Conservation (phyloP, 352 stramenopile genomes). For the Blastocystis sp. region DNA sequence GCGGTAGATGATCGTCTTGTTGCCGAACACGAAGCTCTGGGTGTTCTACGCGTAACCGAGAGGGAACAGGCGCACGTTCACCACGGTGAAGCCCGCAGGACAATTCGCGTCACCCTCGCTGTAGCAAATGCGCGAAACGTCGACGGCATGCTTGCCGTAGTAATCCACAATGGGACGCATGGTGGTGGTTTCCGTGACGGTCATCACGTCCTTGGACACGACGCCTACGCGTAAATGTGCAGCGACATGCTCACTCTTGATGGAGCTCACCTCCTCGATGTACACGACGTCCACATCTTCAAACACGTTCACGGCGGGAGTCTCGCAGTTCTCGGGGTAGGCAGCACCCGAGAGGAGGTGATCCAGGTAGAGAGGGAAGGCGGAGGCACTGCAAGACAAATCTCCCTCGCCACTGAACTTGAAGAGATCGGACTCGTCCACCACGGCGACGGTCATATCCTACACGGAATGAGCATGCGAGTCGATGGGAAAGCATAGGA, state of each 20-base stretch:
- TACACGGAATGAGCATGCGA: constrained; percentile 12
- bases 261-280: constrained; percentile 29
- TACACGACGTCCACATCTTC: constrained; percentile 31
- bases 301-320: constrained; percentile 46
- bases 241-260: background rate
- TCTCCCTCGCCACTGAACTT: background rate
- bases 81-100: background rate
- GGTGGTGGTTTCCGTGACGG: background rate
- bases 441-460: constrained; percentile 5
- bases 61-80: background rate
- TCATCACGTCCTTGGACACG: background rate
- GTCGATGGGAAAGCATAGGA: background rate
- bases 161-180: background rate
- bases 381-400: constrained; percentile 31
- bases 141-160: background rate
- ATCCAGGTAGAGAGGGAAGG: constrained; percentile 40
- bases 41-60: constrained; percentile 19
- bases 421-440: background rate
- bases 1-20: constrained; percentile 50
- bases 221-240: constrained; percentile 2
- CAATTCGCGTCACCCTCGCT: constrained; percentile 37
- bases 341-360: background rate
- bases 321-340: constrained; percentile 22
- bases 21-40: background rate
- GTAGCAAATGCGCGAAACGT: constrained; percentile 11